These are phyloP conservation scores for Collybiopsis luxurians DNA, from an alignment of 768 basidiomycete species.

Conservation along the genomic window DNA sequence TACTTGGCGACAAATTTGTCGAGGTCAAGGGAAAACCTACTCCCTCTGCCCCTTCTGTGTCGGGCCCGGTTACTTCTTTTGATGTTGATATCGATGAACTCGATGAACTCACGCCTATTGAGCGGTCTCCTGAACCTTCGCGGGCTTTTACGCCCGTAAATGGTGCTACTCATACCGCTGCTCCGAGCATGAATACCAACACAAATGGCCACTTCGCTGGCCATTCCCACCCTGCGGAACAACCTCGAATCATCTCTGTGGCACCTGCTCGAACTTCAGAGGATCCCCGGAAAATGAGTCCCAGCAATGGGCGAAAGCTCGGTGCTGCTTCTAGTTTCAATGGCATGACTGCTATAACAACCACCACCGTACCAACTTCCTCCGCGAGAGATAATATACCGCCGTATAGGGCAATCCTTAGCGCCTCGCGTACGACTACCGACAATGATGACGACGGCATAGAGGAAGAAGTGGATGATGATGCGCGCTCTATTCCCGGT, in stretches of 20 bases:
- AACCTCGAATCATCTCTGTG: background rate
- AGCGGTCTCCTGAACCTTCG: background rate
- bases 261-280: background rate
- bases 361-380: background rate
- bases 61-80: background rate
- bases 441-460: background rate
- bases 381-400: background rate
- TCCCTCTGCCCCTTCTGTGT: background rate
- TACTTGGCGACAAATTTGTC: background rate
- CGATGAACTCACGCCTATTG: background rate
- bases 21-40: background rate
- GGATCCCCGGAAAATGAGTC: background rate
- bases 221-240: background rate
- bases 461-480: background rate
- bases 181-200: background rate
- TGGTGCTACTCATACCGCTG: background rate
- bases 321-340: background rate
- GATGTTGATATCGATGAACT: constrained; percentile 4
- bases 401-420: background rate
- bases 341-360: background rate
- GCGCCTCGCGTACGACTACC: background rate
- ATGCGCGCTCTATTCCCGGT: background rate
- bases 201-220: background rate
- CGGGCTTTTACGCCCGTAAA: background rate
- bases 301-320: background rate